These are phyloP conservation scores for Rhizopus arrhizus DNA, from an alignment of 371 early-diverging fungal species.

Conservation along the genomic window DNA sequence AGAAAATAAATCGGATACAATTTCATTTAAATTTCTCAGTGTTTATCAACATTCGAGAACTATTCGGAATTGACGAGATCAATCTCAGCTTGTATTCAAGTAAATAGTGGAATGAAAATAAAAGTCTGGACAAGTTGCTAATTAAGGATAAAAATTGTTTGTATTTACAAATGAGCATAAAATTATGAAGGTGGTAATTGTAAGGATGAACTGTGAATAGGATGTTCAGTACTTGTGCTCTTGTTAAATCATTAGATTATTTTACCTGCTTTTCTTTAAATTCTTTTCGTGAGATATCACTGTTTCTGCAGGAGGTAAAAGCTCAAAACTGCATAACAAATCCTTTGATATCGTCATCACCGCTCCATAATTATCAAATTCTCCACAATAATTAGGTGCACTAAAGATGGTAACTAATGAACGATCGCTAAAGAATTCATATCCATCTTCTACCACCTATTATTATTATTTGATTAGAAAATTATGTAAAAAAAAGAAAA, in stretches of 20 bases:
- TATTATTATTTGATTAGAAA: neutral
- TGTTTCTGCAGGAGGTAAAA: constrained; percentile 25
- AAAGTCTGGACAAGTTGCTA: no score
- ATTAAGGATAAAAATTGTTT: no score
- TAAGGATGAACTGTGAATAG: neutral
- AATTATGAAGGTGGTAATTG: neutral
- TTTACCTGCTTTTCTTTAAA: constrained; percentile 21
- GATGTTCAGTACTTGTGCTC: neutral
- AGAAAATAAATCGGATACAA: no score
- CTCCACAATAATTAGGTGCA: constrained; percentile 99
- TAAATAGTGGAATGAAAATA: no score
- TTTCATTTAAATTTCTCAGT: no score
- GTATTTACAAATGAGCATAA: neutral
- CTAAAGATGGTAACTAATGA: constrained; percentile 95
- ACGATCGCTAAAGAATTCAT: constrained; percentile 96
- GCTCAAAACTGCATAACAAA: constrained; percentile 85
- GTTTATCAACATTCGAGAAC: no score
- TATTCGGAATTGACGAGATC: no score
- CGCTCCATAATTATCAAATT: constrained; percentile 94
- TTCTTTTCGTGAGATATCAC: constrained; percentile 11
- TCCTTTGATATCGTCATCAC: constrained; percentile 92
- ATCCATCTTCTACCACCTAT: constrained; percentile 97
- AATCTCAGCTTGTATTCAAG: no score
- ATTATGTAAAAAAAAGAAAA: neutral
- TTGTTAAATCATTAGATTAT: neutral